These are phyloP conservation scores for Colletotrichum sp. DNA, from an alignment of 2,329 filamentous ascomycete species.

Conservation along the genomic window DNA sequence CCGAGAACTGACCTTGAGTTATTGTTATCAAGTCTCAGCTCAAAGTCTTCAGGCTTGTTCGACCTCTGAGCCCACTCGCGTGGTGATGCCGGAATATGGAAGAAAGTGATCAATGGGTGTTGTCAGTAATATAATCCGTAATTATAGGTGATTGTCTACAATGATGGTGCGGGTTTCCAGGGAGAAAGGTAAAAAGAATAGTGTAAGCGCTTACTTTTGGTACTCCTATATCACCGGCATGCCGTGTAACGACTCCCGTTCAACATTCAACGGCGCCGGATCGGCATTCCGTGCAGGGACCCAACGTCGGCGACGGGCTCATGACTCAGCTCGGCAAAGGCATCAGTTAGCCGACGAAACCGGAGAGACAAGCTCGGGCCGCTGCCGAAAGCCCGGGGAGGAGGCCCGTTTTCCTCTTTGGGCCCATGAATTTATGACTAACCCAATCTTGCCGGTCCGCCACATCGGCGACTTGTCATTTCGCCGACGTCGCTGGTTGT, in stretches of 20 bases:
- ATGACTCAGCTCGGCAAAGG: conserved; percentile 19
- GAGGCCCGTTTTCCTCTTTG: neutral
- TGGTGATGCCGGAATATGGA: neutral
- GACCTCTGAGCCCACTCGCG: neutral
- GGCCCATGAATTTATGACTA: neutral
- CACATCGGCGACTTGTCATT: conserved; percentile 19
- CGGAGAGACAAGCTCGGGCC: conserved; percentile 14
- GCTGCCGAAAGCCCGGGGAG: conserved; percentile 4
- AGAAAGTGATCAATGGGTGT: neutral
- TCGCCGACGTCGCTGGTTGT: conserved; percentile 15
- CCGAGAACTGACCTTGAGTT: neutral
- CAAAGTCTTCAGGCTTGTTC: neutral
- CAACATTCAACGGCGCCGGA: neutral
- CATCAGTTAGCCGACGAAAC: conserved; percentile 18
- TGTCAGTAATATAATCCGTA: neutral
- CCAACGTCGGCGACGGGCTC: neutral
- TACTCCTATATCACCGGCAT: neutral
- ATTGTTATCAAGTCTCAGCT: neutral
- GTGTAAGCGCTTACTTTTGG: neutral
- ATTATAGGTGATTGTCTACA: neutral
- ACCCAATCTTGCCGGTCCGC: neutral
- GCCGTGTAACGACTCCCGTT: neutral
- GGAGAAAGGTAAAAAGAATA: neutral
- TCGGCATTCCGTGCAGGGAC: neutral
- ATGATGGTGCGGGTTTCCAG: neutral